Evolutionary conservation across 1,284 basidiomycete genomes (phyloP), one percentile per base, ranked within the genome.

Genomic region (Amylostereum areolatum): DNA sequence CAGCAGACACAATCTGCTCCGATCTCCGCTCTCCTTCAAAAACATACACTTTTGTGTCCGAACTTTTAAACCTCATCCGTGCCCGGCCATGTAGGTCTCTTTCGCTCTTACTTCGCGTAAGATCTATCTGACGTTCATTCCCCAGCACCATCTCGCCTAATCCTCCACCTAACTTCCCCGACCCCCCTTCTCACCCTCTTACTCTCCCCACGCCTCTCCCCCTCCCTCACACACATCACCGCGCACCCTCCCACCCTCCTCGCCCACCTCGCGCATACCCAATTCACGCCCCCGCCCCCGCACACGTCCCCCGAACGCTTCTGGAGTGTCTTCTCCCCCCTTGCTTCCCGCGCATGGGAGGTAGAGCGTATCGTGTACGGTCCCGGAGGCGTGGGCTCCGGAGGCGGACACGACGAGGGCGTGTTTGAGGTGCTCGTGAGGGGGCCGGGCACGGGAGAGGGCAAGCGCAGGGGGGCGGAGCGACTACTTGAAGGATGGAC

Each of bases 251-350:
- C 83, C 0, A 67, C 69, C 3, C 72, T 92, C 45, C 66, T 93
- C 35, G 61, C 62, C 7, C 78, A 89, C 59, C 65, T 93, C 47
- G 72, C 85, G 5, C 71, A 71, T 36, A 77, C 80, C 24, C 90
- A 89, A 61, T 73, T 89, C 46, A 77, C 78, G 2, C 74, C 74
- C 1, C 87, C 87, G 0, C 86, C 89, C 1, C 82, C 84, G 4
- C 59, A 71, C 35, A 75, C 81, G 3, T 57, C 77, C 0, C 69
- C 74, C n/a, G 69, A 74, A 47, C 87, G 85, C 57, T 91, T 90
- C 66, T 91, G 86, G 85, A 67, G 71, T 31, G 72, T 86, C 5
- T 90, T 90, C 59, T 63, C 80, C 12, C 85, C 86, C 0, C 59
- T 88, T 52, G 77, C 81, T 35, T 77, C 81, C 57, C 75, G 89